Evolutionary conservation across 805 yeast genomes (phyloP).

Genomic region (Saturnispora sekii): DNA sequence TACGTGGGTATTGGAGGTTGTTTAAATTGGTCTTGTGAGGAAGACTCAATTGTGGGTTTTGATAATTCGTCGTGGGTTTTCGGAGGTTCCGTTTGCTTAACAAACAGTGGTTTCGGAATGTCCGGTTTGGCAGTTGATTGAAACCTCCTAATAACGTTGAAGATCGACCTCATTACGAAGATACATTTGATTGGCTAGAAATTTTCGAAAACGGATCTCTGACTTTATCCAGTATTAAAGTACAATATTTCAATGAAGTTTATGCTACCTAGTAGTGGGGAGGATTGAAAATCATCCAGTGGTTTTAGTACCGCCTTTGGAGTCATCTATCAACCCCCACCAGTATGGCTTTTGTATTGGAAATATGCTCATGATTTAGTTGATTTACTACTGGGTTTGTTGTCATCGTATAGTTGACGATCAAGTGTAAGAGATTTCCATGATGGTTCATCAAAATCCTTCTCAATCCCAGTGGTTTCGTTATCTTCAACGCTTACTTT

Average conservation of each 20-base stretch:
- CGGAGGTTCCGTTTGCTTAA: slow-evolving; percentile 19
- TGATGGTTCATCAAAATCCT: slow-evolving; percentile 47
- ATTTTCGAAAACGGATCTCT: no score
- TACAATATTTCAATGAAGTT: no score
- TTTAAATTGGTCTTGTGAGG: no score
- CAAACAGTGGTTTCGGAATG: slow-evolving; percentile 18
- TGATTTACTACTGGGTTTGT: slow-evolving; percentile 2
- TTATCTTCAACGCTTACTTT: slow-evolving; percentile 49
- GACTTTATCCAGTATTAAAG: no score
- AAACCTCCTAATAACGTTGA: neutral
- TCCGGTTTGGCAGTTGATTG: neutral
- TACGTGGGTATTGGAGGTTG: slow-evolving; percentile 4
- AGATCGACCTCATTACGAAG: neutral
- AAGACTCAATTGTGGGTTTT: no score
- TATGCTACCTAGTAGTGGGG: no score
- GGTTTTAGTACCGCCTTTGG: no score
- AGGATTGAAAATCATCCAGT: no score
- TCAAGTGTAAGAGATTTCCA: slow-evolving; percentile 48
- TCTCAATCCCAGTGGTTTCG: slow-evolving; percentile 43
- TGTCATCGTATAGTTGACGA: slow-evolving; percentile 46
- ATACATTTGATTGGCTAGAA: no score
- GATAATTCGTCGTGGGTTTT: slow-evolving; percentile 20
- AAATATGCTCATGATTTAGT: neutral
- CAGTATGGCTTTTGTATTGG: neutral
- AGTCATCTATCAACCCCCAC: neutral